These are phyloP conservation scores for Phlyctochytrium planicorne DNA, from an alignment of 192 early-diverging fungal species.

Conservation along the genomic window DNA sequence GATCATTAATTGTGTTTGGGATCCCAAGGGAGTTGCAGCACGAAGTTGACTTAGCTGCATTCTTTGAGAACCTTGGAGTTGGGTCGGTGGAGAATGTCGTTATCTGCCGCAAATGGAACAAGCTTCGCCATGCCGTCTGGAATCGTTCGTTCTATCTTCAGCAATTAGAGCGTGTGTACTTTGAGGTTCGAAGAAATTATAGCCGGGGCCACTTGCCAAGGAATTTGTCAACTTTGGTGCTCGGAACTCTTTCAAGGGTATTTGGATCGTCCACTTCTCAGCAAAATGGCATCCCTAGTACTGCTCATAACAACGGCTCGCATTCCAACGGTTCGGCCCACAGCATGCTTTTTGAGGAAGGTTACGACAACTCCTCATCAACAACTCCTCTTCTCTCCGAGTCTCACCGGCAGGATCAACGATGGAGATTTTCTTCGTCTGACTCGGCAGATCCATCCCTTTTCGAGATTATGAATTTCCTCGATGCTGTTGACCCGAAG, in stretches of 20 bases:
- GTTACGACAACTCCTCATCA: neutral
- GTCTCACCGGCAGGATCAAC: neutral
- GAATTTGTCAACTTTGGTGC: too few species aligned
- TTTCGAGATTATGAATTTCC: slow-evolving; percentile 37
- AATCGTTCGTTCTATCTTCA: slow-evolving; percentile 43
- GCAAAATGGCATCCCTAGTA: neutral
- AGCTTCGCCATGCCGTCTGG: slow-evolving; percentile 42
- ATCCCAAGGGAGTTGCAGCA: slow-evolving; percentile 49
- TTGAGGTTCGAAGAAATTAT: neutral
- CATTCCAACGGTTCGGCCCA: neutral
- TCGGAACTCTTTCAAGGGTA: neutral
- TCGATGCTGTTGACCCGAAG: slow-evolving; percentile 31
- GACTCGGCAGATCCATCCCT: slow-evolving; percentile 29
- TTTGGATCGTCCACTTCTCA: neutral
- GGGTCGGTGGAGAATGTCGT: slow-evolving; percentile 57
- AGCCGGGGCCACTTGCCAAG: neutral
- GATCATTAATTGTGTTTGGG: slow-evolving; percentile 47
- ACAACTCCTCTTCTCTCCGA: slow-evolving; percentile 10
- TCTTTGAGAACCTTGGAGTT: slow-evolving; percentile 49
- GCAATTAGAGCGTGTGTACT: slow-evolving; percentile 41
- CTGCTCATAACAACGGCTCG: neutral
- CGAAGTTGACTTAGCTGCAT: slow-evolving; percentile 51
- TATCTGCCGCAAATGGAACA: slow-evolving; percentile 54
- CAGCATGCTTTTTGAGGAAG: too few species aligned
- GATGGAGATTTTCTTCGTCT: slow-evolving; percentile 25